phyloP scores from a whole-genome alignment of 2,329 filamentous ascomycete species.

The Ophiostoma ips region DNA sequence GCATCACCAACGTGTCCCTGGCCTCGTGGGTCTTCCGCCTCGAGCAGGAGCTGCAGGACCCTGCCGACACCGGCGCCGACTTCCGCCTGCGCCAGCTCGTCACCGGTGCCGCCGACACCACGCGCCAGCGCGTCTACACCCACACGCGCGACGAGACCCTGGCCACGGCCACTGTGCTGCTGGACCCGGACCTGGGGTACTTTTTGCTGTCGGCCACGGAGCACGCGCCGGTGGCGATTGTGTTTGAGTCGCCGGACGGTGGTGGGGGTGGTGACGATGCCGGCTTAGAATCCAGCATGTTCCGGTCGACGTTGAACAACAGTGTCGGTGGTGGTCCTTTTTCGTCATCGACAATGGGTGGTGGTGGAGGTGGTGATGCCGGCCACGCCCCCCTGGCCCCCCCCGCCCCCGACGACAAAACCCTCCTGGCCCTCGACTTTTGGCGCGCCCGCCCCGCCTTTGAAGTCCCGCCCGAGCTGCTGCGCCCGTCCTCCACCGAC shows the following conservation, averaged over 20 bases:
- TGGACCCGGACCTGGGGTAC: conserved; percentile 50
- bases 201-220: conserved; percentile 46
- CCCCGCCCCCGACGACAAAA: conserved; percentile 22
- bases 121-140: conserved; percentile 42
- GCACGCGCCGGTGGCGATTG: conserved; percentile 42
- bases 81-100: conserved; percentile 47
- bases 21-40: conserved; percentile 50
- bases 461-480: conserved; percentile 13
- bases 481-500: conserved; percentile 12
- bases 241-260: conserved; percentile 45
- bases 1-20: conserved; percentile 46
- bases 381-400: too few species aligned
- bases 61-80: conserved; percentile 43
- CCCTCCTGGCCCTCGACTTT: conserved; percentile 33
- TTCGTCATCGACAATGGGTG: not conserved
- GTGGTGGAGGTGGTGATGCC: too few species aligned
- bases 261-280: conserved; percentile 24
- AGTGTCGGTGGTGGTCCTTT: too few species aligned
- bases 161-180: conserved; percentile 38
- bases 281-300: conserved; percentile 19
- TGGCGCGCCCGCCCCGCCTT: conserved; percentile 32
- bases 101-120: conserved; percentile 42
- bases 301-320: conserved; percentile 13
- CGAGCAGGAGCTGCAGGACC: conserved; percentile 43
- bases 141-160: conserved; percentile 36